phyloP scores from a whole-genome alignment of 2,329 filamentous ascomycete species.

The Penicillium sp. region DNA sequence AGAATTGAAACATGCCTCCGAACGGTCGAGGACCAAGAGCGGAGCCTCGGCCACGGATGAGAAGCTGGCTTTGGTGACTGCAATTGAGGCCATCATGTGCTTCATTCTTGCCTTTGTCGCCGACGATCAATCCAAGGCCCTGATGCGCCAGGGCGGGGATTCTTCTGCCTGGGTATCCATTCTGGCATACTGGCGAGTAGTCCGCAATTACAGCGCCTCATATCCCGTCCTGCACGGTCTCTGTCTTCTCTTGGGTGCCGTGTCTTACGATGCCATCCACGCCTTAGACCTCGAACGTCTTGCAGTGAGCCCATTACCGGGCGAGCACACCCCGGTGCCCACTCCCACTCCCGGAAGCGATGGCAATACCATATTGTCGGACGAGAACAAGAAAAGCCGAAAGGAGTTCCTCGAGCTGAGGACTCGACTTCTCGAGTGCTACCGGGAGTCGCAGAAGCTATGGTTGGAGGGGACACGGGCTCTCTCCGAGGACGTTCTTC shows the following conservation, averaged over 20 bases:
- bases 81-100: slow-evolving; percentile 45
- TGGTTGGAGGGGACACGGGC: slow-evolving; percentile 43
- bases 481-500: slow-evolving; percentile 41
- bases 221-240: slow-evolving; percentile 44
- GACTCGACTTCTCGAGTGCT: slow-evolving; percentile 38
- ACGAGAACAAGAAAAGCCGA: slow-evolving; percentile 36
- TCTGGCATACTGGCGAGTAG: slow-evolving; percentile 46
- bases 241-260: slow-evolving; percentile 44
- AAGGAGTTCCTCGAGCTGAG: slow-evolving; percentile 42
- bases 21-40: slow-evolving; percentile 36
- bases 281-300: slow-evolving; percentile 44
- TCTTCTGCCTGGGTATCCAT: slow-evolving; percentile 46
- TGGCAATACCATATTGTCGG: slow-evolving; percentile 33
- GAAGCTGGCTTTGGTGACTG: slow-evolving; percentile 38
- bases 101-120: slow-evolving; percentile 47
- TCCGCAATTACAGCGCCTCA: slow-evolving; percentile 36
- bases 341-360: slow-evolving; percentile 47
- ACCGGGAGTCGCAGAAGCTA: slow-evolving; percentile 40
- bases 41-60: slow-evolving; percentile 28
- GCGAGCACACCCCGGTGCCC: slow-evolving; percentile 38
- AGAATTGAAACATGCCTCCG: slow-evolving; percentile 45
- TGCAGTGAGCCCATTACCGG: slow-evolving; percentile 38
- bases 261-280: slow-evolving; percentile 46
- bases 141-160: slow-evolving; percentile 37
- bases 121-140: slow-evolving; percentile 38